Evolutionary conservation across 371 early-diverging fungal genomes (phyloP), one percentile per base, ranked within the genome.

Genomic region (Neoconidiobolus thromboides): DNA sequence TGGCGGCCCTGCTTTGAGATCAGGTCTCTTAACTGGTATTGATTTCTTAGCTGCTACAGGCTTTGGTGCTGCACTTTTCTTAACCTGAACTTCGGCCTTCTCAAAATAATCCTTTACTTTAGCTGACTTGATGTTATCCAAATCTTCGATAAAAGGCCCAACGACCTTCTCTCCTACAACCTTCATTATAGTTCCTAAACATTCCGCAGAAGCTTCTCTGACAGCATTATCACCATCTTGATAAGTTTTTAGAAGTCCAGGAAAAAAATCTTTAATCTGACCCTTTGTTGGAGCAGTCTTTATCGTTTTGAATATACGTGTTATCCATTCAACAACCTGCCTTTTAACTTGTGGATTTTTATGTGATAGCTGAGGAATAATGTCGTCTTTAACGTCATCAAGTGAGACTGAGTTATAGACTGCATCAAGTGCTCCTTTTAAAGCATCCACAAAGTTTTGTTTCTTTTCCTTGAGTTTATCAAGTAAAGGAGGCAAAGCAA

Each of bases 391-490:
- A 1, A 83, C 69, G 60, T 80, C 86, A 1, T 70, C 63, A 41
- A 79, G 67, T 12, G 74, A 67, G 48, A 65, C 81, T 0, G 84
- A 76, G 7, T 71, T 73, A 67, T 84, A 88, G 0, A 89, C 82
- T 2, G 91, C 89, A 66, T 92, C 91, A n/a, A 91, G 65, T 0
- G 89, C 84, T 10, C 71, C 72, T 1, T 82, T 65, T 1, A 96
- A 65, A 1, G 93, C 86, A 43, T 92, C 92, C 0, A 93, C 64
- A 12, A 93, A 88, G 0, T 77, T 80, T 47, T 79, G 76, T 64
- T 96, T 96, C 63, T 91, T 87, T 67, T 97, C 98, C 64, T 97
- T 97, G 7, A 90, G 73, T 63, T 85, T 86, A 67, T 95, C 96
- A 43, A 93, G 69, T 56, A 94, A 70, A 3, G 87, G 85, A 2